Evolutionary conservation across 1,284 basidiomycete species (phyloP).

Genomic region (Ceratobasidium theobromae): DNA sequence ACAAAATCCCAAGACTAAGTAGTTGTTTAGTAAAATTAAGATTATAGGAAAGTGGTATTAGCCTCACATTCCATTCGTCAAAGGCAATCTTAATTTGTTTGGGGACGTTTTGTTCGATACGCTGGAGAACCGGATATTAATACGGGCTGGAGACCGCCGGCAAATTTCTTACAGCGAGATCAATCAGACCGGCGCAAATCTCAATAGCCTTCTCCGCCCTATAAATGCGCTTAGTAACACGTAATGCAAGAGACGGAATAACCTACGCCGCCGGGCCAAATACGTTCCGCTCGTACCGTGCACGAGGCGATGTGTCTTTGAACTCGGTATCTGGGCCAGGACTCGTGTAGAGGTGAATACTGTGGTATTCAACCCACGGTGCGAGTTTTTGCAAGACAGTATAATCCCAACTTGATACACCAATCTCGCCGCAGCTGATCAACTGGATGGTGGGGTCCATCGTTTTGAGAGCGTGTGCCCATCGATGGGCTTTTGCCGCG

Average conservation of each 20-base stretch:
- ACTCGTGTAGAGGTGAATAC: slow-evolving; percentile 36
- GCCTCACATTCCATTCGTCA: slow-evolving; percentile 58
- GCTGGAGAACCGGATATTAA: background rate
- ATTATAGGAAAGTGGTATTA: background rate
- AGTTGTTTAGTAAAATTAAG: background rate
- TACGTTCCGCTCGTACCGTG: slow-evolving; percentile 48
- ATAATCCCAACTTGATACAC: slow-evolving; percentile 46
- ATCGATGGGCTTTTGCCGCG: slow-evolving; percentile 58
- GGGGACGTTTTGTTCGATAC: slow-evolving; percentile 29
- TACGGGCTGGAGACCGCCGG: background rate
- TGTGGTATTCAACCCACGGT: slow-evolving; percentile 45
- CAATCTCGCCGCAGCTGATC: slow-evolving; percentile 61
- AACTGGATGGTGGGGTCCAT: slow-evolving; percentile 61
- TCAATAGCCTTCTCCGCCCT: slow-evolving; percentile 47
- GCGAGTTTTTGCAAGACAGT: slow-evolving; percentile 44
- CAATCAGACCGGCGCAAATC: slow-evolving; percentile 46
- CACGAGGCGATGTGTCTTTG: slow-evolving; percentile 9
- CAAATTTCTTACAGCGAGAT: slow-evolving; percentile 41
- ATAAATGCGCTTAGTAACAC: slow-evolving; percentile 34
- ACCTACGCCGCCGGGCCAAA: slow-evolving; percentile 44
- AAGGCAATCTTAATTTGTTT: slow-evolving; percentile 49
- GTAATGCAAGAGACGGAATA: background rate
- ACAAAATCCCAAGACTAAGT: background rate
- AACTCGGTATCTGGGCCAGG: slow-evolving; percentile 17
- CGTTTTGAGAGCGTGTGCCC: slow-evolving; percentile 63